Evolutionary conservation across 2,329 filamentous ascomycete genomes (phyloP), one percentile per base, ranked within the genome.

Genomic region (Alternaria arborescens): DNA sequence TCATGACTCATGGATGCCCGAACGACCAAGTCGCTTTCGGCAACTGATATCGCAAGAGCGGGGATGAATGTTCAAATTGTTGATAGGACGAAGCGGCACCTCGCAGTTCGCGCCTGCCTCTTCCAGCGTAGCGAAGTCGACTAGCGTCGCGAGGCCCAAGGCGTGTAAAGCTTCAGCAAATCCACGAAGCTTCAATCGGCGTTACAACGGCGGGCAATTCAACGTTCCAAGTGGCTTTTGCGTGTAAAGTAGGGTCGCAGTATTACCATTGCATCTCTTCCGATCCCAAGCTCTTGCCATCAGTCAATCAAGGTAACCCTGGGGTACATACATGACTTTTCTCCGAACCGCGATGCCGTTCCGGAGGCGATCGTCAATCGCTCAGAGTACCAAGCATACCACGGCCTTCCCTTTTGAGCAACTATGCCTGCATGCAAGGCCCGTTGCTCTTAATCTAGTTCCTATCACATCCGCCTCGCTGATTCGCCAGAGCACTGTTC

Each of bases 401-500:
- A 38, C 46, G 46, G 46, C 32, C 30, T 50, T 50, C 46, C 46
- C 26, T 12, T 50, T 50, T 22, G 32, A 50, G 46, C 46, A 50
- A 24, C 20, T 24, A 24, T 55, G 26, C n/a, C 43, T 62, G 26
- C 16, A 47, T 62, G 56, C 55, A 64, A 62, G 48, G 52, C 41
- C 59, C 32, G 38, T 58, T 58, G 59, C 46, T 24, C 44, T 52
- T 47, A 50, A 54, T 61, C 52, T 62, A 50, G 56, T 44, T 42
- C 50, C 44, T 52, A 68, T 64, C 55, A 59, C 24, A 16, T 48
- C 58, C 20, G 14, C 28, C 12, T 34, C 32, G 53, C 54, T 54
- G 26, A 68, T 69, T 70, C 61, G 68, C 65, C 55, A 46, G 20
- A 36, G 20, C 30, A 6, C 26, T 24, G 11, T 61, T 62, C 60